Evolutionary conservation across 306 rosid genomes (phyloP).

Genomic region (Cucumis cinereus): DNA sequence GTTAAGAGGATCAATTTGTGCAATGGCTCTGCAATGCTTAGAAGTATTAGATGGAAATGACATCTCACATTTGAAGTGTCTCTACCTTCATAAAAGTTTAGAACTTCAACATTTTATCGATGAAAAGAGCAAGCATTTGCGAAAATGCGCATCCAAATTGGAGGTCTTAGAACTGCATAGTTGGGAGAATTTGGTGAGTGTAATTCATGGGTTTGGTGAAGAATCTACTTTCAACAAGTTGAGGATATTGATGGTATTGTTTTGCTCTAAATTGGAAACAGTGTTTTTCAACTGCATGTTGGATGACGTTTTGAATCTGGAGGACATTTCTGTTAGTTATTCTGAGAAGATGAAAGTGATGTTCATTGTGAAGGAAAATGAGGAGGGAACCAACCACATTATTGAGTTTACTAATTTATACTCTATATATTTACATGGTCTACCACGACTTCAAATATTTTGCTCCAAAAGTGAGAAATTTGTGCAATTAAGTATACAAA

Average conservation of each 20-base stretch:
- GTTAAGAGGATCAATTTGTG: not conserved
- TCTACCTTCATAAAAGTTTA: not conserved
- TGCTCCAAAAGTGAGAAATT: not conserved
- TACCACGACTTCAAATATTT: not conserved
- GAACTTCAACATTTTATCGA: not conserved
- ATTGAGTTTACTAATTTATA: not conserved
- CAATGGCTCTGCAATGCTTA: not conserved
- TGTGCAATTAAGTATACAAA: not conserved
- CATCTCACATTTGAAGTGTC: not conserved
- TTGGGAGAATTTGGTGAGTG: not conserved
- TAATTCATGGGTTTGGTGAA: not conserved
- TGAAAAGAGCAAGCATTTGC: not conserved
- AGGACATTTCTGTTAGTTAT: accelerated
- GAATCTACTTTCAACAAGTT: not conserved
- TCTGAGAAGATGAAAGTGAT: not conserved
- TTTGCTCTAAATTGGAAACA: not conserved
- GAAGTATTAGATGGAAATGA: not conserved
- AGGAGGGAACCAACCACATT: not conserved
- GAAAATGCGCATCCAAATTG: not conserved
- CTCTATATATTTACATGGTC: accelerated
- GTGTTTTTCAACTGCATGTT: not conserved
- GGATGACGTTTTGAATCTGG: not conserved
- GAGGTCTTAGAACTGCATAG: accelerated
- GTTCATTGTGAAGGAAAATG: not conserved
- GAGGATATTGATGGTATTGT: accelerated